Conservation (phyloP, 2,329 filamentous ascomycete species). For the Verticillium longisporum region DNA sequence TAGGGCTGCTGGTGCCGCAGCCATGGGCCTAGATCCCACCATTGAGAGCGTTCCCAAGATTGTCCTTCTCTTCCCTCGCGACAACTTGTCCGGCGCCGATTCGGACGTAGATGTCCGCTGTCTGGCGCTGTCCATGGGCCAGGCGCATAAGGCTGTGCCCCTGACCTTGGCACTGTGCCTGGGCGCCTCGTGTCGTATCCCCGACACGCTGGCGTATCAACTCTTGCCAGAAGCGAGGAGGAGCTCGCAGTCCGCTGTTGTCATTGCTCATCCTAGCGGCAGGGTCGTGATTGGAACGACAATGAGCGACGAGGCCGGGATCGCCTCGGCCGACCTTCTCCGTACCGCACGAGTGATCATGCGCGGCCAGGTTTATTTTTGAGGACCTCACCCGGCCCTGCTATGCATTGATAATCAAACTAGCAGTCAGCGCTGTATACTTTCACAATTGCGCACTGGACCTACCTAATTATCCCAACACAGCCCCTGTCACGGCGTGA, state of each 20-base stretch:
- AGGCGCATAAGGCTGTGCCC: slow-evolving; percentile 35
- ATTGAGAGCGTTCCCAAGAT: slow-evolving; percentile 36
- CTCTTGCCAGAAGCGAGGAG: neutral
- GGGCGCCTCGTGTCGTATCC: slow-evolving; percentile 29
- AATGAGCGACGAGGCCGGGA: slow-evolving; percentile 26
- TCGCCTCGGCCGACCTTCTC: slow-evolving; percentile 36
- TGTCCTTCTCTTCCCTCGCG: slow-evolving; percentile 31
- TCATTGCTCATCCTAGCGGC: slow-evolving; percentile 40
- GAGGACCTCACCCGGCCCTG: slow-evolving; percentile 1
- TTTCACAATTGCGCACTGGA: too few relatives aligned
- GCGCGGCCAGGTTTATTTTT: slow-evolving; percentile 41
- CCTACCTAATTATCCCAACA: too few relatives aligned
- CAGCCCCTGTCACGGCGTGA: neutral
- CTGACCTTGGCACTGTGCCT: slow-evolving; percentile 32
- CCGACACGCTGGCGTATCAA: slow-evolving; percentile 27
- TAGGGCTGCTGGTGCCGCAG: slow-evolving; percentile 25
- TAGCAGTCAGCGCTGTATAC: too few relatives aligned
- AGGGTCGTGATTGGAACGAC: slow-evolving; percentile 37
- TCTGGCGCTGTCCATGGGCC: slow-evolving; percentile 38
- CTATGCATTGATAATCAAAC: neutral
- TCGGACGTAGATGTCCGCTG: slow-evolving; percentile 32
- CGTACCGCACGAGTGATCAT: slow-evolving; percentile 42
- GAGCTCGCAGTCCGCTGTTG: slow-evolving; percentile 19
- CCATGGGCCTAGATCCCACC: slow-evolving; percentile 31
- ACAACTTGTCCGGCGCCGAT: slow-evolving; percentile 1